Evolutionary conservation across 2,329 filamentous ascomycete species (phyloP).

Genomic region (Rhytidhysteron rufulum): DNA sequence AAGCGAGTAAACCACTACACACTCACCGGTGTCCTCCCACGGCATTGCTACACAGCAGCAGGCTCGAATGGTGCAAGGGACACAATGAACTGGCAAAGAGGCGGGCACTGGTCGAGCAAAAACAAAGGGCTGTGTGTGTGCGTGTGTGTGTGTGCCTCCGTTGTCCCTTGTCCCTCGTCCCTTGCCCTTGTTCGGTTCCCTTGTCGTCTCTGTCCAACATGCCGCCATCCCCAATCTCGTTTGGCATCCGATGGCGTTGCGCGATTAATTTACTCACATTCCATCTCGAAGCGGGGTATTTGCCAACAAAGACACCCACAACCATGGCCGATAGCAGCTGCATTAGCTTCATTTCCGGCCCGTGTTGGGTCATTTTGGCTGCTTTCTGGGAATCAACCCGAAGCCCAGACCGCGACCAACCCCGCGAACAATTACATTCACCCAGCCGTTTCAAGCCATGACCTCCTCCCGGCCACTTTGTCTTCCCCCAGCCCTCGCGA

Average conservation of each 20-base stretch:
- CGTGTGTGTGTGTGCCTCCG: no score
- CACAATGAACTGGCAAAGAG: neutral
- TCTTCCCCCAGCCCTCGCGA: neutral
- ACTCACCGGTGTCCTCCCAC: neutral
- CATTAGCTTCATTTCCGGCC: neutral
- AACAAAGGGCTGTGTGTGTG: no score
- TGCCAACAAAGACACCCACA: neutral
- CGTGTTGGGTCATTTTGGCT: neutral
- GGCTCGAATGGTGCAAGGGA: neutral
- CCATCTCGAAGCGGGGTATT: conserved; percentile 1
- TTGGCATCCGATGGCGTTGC: neutral
- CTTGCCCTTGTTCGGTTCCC: neutral
- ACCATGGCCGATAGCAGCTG: neutral
- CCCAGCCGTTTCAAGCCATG: neutral
- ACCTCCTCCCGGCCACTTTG: neutral
- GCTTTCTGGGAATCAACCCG: neutral
- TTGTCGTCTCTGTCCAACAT: neutral
- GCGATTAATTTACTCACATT: conserved; percentile 2
- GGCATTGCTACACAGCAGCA: no score
- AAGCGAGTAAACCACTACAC: neutral
- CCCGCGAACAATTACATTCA: neutral
- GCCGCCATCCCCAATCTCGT: conserved; percentile 1
- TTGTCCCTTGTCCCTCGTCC: no score
- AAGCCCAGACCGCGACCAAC: neutral
- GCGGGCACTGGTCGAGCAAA: neutral